phyloP scores from a whole-genome alignment of 2,329 filamentous ascomycete genomes.

The Ceratocystis diversiconidia region DNA sequence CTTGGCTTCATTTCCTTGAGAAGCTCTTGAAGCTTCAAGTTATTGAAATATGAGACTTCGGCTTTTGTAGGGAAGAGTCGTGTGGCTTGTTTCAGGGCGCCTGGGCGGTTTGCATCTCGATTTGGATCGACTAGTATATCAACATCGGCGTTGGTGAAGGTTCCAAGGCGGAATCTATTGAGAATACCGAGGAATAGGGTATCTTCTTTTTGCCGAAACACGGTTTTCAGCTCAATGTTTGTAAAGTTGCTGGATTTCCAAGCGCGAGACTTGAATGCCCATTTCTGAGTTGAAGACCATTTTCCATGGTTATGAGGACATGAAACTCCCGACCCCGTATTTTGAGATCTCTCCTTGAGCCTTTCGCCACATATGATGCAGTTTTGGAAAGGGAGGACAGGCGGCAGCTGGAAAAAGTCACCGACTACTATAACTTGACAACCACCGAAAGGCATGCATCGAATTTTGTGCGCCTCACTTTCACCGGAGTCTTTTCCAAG shows the following conservation, averaged over 20 bases:
- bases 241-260: neutral
- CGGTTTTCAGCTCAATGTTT: neutral
- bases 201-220: neutral
- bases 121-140: neutral
- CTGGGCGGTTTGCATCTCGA: neutral
- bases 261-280: neutral
- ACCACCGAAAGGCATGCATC: neutral
- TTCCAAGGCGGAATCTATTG: neutral
- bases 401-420: constrained; percentile 3
- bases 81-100: neutral
- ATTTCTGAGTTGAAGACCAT: neutral
- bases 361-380: neutral
- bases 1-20: neutral
- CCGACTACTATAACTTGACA: neutral
- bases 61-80: neutral
- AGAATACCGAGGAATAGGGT: neutral
- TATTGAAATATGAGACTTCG: neutral
- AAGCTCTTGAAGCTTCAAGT: neutral
- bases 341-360: neutral
- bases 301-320: neutral
- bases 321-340: too few species aligned
- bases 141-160: neutral
- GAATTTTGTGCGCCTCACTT: neutral
- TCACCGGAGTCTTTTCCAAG: too few species aligned
- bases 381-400: neutral